phyloP scores from a whole-genome alignment of 2,329 filamentous ascomycete species.

The Domatiomyces globalis region DNA sequence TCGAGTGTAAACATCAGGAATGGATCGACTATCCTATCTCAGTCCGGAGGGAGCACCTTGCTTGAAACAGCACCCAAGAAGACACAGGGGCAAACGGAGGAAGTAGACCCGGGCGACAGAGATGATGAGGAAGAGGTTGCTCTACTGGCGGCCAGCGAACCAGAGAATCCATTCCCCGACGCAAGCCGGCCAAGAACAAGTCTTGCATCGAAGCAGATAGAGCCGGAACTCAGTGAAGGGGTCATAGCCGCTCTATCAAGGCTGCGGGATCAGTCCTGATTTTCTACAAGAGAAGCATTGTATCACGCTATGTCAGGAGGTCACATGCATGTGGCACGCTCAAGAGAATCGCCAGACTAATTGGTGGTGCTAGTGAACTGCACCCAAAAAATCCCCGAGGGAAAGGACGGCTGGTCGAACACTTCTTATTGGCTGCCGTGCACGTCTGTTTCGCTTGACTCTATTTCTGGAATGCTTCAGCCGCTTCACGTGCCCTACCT shows the following conservation, averaged over 20 bases:
- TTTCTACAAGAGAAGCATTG: not conserved
- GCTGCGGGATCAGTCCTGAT: slow-evolving; percentile 29
- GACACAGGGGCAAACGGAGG: slow-evolving; percentile 5
- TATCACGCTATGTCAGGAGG: not conserved
- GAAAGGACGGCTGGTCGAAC: not conserved
- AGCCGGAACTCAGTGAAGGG: slow-evolving; percentile 38
- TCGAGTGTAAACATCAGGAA: slow-evolving; percentile 14
- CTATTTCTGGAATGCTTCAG: not conserved
- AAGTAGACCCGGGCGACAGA: slow-evolving; percentile 16
- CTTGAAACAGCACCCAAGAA: slow-evolving; percentile 10
- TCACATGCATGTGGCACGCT: too few species aligned
- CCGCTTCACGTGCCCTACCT: too few species aligned
- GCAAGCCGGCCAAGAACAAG: slow-evolving; percentile 6
- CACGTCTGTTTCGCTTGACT: too few species aligned
- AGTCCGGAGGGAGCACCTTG: slow-evolving; percentile 5
- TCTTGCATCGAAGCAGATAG: slow-evolving; percentile 16
- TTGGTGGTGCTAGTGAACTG: too few species aligned
- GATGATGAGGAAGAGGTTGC: slow-evolving; percentile 37
- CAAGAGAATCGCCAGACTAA: too few species aligned
- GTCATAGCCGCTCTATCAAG: slow-evolving; percentile 45
- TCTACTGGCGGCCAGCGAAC: slow-evolving; percentile 22
- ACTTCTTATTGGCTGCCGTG: not conserved
- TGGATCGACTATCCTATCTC: slow-evolving; percentile 6
- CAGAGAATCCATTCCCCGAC: slow-evolving; percentile 7
- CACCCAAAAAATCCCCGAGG: not conserved